Conservation (phyloP, 2,329 filamentous ascomycete genomes). For the Talaromyces amestolkiae region DNA sequence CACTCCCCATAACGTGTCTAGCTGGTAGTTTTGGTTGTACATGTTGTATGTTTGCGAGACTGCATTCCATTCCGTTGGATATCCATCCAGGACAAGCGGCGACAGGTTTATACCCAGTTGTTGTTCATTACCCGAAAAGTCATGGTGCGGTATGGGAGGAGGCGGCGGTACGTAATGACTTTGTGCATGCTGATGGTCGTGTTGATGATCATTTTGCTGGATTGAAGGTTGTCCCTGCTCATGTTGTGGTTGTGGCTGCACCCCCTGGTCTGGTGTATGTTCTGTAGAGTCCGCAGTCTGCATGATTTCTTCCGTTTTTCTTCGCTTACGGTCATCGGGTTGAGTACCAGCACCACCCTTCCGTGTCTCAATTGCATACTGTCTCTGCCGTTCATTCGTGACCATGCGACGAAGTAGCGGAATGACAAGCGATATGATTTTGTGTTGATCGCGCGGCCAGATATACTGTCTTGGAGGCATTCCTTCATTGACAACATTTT, state of each 20-base stretch:
- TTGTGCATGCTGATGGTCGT: conserved; percentile 20
- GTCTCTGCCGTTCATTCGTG: conserved; percentile 58
- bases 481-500: conserved; percentile 44
- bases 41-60: conserved; percentile 37
- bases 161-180: conserved; percentile 25
- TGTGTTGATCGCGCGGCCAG: conserved; percentile 56
- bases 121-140: conserved; percentile 26
- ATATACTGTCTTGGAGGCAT: conserved; percentile 43
- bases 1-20: conserved; percentile 43
- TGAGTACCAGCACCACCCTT: conserved; percentile 39
- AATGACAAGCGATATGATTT: conserved; percentile 57
- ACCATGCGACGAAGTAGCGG: conserved; percentile 58
- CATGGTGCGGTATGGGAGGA: conserved; percentile 26
- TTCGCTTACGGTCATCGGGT: conserved; percentile 37
- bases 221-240: conserved; percentile 25
- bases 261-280: conserved; percentile 12
- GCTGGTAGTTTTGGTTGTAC: conserved; percentile 40
- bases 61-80: conserved; percentile 39
- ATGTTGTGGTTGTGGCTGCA: conserved; percentile 22
- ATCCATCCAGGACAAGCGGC: conserved; percentile 38
- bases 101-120: conserved; percentile 34
- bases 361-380: conserved; percentile 57
- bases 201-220: not conserved
- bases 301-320: conserved; percentile 36
- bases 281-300: conserved; percentile 18